A percentile compares a stretch with the other conserved stretches of the same genome.
Conservation (phyloP, 306 rosid genomes). For the Vachellia collinsii region DNA sequence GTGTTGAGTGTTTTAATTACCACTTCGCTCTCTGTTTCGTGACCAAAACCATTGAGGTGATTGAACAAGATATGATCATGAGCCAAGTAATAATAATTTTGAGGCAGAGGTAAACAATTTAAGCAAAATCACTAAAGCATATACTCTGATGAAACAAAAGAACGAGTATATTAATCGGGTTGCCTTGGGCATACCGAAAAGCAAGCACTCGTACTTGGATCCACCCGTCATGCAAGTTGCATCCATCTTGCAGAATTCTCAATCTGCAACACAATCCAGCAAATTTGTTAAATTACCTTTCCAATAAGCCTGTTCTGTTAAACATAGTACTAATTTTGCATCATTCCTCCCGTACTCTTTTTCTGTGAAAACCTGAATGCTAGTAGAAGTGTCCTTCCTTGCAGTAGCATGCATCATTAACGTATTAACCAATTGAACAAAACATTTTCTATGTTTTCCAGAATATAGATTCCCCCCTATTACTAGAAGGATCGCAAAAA, state of each 20-base stretch:
- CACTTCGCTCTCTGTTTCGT: neutral
- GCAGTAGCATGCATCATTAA: neutral
- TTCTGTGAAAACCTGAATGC: conserved; percentile 6
- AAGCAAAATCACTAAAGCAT: neutral
- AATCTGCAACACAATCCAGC: conserved; percentile 45
- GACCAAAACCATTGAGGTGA: neutral
- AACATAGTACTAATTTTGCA: neutral
- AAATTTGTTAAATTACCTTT: neutral
- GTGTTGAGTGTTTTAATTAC: neutral
- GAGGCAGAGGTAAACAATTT: conserved; percentile 5
- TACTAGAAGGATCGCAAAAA: neutral
- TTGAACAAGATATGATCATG: neutral
- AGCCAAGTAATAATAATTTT: neutral
- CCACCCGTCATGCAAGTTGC: conserved; percentile 40
- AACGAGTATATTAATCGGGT: conserved; percentile 14
- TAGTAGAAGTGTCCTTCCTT: neutral
- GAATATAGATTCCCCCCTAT: neutral
- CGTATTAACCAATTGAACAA: conserved; percentile 12
- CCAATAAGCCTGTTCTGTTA: neutral
- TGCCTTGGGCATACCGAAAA: conserved; percentile 67
- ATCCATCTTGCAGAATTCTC: conserved; percentile 51
- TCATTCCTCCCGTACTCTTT: conserved; percentile 1
- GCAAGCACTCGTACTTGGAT: conserved; percentile 68
- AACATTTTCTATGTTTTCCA: neutral
- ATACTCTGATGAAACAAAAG: conserved; percentile 2